Evolutionary conservation across 345 rosid species (phyloP).

Genomic region (Toxicodendron radicans): DNA sequence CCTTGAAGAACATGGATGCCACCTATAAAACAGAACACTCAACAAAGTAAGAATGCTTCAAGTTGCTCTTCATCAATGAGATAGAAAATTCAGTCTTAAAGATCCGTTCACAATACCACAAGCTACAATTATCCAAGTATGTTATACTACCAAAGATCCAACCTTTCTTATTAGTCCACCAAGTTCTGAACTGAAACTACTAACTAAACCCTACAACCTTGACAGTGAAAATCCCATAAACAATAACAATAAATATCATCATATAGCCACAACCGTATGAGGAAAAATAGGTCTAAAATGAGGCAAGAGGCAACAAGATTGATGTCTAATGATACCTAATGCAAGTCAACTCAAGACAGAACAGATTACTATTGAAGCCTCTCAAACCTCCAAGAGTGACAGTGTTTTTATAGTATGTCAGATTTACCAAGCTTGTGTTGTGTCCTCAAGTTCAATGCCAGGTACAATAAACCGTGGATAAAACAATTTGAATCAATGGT

Average conservation of each 20-base stretch:
- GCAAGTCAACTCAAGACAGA: neutral
- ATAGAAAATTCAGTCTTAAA: neutral
- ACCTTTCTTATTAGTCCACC: neutral
- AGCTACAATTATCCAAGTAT: neutral
- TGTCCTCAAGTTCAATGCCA: neutral
- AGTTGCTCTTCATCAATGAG: neutral
- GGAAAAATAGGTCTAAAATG: neutral
- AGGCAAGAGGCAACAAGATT: neutral
- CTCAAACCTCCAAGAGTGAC: neutral
- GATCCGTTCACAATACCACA: neutral
- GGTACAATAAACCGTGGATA: neutral
- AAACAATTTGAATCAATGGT: neutral
- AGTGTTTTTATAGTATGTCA: neutral
- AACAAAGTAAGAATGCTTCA: too few species aligned
- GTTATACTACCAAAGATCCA: neutral
- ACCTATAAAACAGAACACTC: constrained; percentile 42
- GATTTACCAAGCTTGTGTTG: neutral
- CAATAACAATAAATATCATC: neutral
- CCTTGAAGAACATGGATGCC: constrained; percentile 87
- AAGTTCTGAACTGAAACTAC: too few species aligned
- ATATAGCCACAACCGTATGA: neutral
- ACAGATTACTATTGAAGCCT: neutral
- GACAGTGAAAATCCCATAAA: neutral
- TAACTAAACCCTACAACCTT: neutral
- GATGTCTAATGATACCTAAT: neutral